phyloP scores from a whole-genome alignment of 805 yeast genomes.

The Wickerhamiella hasegawae region DNA sequence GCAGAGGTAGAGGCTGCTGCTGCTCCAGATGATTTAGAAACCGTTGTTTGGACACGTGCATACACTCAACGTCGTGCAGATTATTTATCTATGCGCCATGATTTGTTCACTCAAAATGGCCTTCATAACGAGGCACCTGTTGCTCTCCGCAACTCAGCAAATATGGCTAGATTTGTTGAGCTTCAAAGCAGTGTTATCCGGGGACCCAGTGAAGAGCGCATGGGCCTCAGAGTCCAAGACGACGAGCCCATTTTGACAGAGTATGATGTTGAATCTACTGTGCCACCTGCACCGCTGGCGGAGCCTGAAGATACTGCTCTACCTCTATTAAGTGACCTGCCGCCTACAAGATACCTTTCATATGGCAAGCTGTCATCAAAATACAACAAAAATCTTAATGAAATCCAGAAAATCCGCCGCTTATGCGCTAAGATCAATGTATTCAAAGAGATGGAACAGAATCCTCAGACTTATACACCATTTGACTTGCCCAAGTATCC shows the following conservation, averaged over 20 bases:
- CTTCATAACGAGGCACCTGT: conserved; percentile 59
- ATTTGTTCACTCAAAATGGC: conserved; percentile 41
- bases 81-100: conserved; percentile 51
- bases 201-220: conserved; percentile 14
- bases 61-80: conserved; percentile 70
- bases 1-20: background rate
- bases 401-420: conserved; percentile 78
- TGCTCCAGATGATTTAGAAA: conserved; percentile 29
- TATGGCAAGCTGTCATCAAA: conserved; percentile 42
- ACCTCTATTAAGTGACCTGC: conserved; percentile 25
- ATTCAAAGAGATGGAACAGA: conserved; percentile 81
- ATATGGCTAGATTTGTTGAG: conserved; percentile 42
- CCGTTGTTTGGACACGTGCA: conserved; percentile 68
- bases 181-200: conserved; percentile 9
- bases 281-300: conserved; percentile 40
- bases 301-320: conserved; percentile 12
- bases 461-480: conserved; percentile 3
- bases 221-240: conserved; percentile 14
- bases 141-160: conserved; percentile 42
- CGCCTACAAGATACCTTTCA: conserved; percentile 21
- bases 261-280: conserved; percentile 67
- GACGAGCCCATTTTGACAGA: conserved; percentile 35
- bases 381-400: conserved; percentile 47
- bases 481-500: conserved; percentile 6
- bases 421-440: conserved; percentile 77